Conservation (phyloP, 371 early-diverging fungal genomes). For the Mortierella sp. region DNA sequence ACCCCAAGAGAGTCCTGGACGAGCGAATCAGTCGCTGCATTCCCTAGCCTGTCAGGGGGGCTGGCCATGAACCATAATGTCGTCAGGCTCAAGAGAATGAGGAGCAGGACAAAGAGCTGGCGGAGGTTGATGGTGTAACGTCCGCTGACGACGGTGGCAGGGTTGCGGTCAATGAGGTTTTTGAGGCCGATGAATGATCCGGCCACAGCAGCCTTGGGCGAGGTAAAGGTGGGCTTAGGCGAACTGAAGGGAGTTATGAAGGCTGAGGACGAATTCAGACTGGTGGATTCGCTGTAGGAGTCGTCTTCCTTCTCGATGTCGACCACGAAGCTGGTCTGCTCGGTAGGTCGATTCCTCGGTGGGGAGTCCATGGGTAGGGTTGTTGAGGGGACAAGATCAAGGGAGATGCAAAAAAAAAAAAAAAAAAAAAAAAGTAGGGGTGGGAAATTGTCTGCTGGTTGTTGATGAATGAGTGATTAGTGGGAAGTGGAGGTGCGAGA, state of each 20-base stretch:
- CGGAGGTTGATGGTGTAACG: constrained; percentile 51
- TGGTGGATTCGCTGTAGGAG: background rate
- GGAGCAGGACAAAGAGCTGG: constrained; percentile 33
- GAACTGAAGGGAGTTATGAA: background rate
- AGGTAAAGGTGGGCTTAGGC: background rate
- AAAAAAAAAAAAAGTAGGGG: too few species aligned
- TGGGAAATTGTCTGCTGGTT: too few species aligned
- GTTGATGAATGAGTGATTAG: too few species aligned
- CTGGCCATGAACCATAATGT: constrained; percentile 29
- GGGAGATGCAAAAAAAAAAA: background rate
- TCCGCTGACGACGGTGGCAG: constrained; percentile 38
- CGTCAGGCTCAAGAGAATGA: constrained; percentile 17
- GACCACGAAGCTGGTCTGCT: constrained; percentile 17
- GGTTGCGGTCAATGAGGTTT: constrained; percentile 34
- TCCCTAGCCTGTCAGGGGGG: background rate
- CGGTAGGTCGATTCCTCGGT: background rate
- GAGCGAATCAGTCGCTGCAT: background rate
- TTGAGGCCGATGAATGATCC: constrained; percentile 28
- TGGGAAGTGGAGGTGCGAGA: background rate
- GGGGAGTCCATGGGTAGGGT: constrained; percentile 13
- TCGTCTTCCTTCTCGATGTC: constrained; percentile 34
- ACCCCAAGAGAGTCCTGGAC: background rate
- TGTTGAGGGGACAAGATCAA: background rate
- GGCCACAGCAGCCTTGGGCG: constrained; percentile 1
- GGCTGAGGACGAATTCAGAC: background rate